Conservation (phyloP, 768 basidiomycete species). For the Termitomyces sp. region DNA sequence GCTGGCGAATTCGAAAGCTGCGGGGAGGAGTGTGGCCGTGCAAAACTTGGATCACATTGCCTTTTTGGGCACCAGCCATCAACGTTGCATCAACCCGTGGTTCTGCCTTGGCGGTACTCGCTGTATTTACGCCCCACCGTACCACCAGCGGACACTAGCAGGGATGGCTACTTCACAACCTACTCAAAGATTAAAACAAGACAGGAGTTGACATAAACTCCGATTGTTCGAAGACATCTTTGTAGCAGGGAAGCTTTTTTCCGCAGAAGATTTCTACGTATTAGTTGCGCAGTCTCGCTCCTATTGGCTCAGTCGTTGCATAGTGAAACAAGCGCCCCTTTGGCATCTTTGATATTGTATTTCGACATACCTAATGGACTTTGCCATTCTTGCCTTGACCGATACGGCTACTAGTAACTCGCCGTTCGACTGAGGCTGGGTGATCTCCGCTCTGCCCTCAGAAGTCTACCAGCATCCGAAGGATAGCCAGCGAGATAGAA, state of each 20-base stretch:
- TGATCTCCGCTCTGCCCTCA: neutral
- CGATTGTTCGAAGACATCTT: neutral
- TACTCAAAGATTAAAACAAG: neutral
- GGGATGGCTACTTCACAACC: neutral
- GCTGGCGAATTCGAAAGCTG: slow-evolving; percentile 7
- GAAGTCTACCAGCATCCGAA: neutral
- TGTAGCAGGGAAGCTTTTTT: neutral
- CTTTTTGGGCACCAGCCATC: slow-evolving; percentile 9
- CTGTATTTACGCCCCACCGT: no score
- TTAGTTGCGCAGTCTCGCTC: neutral
- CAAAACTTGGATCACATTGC: slow-evolving; percentile 7
- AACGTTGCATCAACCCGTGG: no score
- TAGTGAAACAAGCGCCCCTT: neutral
- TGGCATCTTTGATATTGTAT: neutral
- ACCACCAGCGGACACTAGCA: no score
- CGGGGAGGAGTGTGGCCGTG: slow-evolving; percentile 8
- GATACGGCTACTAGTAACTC: neutral
- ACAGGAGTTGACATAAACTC: neutral
- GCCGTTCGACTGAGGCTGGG: neutral
- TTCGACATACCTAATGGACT: neutral
- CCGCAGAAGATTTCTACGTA: neutral
- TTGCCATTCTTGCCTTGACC: neutral
- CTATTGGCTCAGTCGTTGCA: neutral
- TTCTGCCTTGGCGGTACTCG: no score
- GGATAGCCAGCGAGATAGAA: neutral